Evolutionary conservation across 306 rosid genomes (phyloP).

Genomic region (Senna siamea): DNA sequence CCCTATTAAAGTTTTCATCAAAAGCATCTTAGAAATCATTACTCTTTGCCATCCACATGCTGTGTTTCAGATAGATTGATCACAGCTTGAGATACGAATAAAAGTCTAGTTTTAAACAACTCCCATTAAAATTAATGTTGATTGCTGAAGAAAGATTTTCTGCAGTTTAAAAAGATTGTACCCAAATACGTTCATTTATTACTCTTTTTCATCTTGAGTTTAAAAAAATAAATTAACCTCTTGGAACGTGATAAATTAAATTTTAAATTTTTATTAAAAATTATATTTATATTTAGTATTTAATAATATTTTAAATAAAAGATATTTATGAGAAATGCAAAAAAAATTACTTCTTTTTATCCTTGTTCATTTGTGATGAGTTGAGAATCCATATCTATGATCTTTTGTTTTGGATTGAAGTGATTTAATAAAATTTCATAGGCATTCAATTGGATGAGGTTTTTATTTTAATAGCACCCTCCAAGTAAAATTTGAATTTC

Average conservation of each 20-base stretch:
- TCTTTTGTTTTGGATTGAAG: not conserved
- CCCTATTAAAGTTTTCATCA: slow-evolving; percentile 10
- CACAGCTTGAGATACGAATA: not conserved
- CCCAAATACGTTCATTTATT: not conserved
- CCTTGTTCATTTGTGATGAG: slow-evolving; percentile 12
- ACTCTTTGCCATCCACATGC: slow-evolving; percentile 6
- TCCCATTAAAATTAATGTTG: too few relatives aligned
- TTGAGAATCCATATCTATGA: slow-evolving; percentile 7
- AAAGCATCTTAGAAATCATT: not conserved
- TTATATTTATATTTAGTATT: too few relatives aligned
- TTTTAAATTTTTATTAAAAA: too few relatives aligned
- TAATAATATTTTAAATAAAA: too few relatives aligned
- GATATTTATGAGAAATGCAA: too few relatives aligned
- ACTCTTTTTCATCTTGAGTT: slow-evolving; percentile 12
- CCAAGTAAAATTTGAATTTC: too few relatives aligned
- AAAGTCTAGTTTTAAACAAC: too few relatives aligned
- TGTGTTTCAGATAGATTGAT: slow-evolving; percentile 8
- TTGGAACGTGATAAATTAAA: too few relatives aligned
- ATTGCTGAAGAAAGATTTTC: not conserved
- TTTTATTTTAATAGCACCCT: too few relatives aligned
- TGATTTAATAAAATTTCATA: too few relatives aligned
- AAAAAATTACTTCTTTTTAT: slow-evolving; percentile 10
- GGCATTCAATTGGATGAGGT: too few relatives aligned
- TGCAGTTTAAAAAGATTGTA: slow-evolving; percentile 1
- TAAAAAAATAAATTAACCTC: too few relatives aligned